Conservation (phyloP, 305 asterid genomes). For the Solanum aculeatissimum region DNA sequence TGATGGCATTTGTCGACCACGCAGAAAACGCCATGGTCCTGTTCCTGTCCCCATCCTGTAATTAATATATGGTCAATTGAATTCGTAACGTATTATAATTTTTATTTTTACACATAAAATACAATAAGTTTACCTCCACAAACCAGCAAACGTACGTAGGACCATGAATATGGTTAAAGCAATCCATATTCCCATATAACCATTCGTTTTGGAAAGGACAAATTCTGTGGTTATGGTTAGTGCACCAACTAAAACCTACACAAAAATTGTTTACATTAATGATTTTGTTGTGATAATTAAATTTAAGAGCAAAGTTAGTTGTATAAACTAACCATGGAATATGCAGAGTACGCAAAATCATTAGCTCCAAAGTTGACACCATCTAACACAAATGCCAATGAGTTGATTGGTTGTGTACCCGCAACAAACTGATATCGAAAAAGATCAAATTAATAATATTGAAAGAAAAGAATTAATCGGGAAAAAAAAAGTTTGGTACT, state of each 20-base stretch:
- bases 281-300: no score
- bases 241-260: constrained; percentile 40
- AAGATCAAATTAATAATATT: neutral
- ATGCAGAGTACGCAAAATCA: constrained; percentile 84
- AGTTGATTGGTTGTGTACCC: constrained; percentile 85
- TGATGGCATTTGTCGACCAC: neutral
- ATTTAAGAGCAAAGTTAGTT: neutral
- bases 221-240: constrained; percentile 47
- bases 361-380: constrained; percentile 94
- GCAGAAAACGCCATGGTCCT: constrained; percentile 27
- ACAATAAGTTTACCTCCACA: constrained; percentile 46
- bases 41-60: constrained; percentile 38
- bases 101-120: neutral
- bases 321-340: constrained; percentile 62
- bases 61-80: neutral
- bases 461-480: neutral
- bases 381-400: constrained; percentile 83
- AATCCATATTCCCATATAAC: constrained; percentile 60
- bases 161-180: constrained; percentile 61
- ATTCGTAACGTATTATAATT: neutral
- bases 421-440: constrained; percentile 68
- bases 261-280: neutral
- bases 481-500: no score
- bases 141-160: constrained; percentile 55
- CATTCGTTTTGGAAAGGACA: constrained; percentile 28